These are phyloP conservation scores for Zygoascus biomembranicola DNA, from an alignment of 805 yeast species.

Conservation along the genomic window DNA sequence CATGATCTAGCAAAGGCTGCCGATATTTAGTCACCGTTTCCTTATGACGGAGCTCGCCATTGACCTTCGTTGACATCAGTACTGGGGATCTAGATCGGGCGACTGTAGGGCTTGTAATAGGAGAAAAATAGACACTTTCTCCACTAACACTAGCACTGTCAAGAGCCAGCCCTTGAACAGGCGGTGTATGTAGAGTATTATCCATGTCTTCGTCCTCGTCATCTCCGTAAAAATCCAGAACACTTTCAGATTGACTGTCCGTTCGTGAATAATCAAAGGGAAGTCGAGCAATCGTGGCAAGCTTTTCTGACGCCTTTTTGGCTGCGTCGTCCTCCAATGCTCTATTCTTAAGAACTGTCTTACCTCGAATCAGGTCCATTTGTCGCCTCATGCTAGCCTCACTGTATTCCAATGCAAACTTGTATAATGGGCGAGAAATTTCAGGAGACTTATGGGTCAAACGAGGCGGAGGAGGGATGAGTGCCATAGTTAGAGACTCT, in stretches of 20 bases:
- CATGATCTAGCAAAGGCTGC: conserved; percentile 2
- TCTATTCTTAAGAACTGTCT: neutral
- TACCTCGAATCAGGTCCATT: conserved; percentile 7
- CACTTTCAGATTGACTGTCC: conserved; percentile 1
- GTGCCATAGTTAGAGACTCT: conserved; percentile 13
- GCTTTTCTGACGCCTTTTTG: neutral
- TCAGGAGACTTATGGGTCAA: conserved; percentile 25
- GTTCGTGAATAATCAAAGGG: conserved; percentile 12
- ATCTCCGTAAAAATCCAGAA: conserved; percentile 2
- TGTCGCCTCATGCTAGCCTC: conserved; percentile 13
- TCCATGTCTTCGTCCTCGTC: conserved; percentile 2
- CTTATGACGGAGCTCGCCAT: neutral
- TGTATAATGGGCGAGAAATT: conserved; percentile 22
- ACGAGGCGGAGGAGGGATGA: conserved; percentile 25
- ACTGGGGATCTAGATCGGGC: neutral
- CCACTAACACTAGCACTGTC: neutral
- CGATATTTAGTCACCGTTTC: neutral
- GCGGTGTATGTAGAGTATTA: neutral
- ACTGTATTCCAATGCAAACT: conserved; percentile 21
- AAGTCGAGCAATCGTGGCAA: conserved; percentile 10
- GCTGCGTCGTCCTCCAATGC: neutral
- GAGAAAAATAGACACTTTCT: neutral
- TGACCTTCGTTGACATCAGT: neutral
- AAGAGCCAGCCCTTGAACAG: neutral
- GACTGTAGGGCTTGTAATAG: neutral